These are phyloP conservation scores for Cubamyces lactineus DNA, from an alignment of 768 basidiomycete species.

Conservation along the genomic window DNA sequence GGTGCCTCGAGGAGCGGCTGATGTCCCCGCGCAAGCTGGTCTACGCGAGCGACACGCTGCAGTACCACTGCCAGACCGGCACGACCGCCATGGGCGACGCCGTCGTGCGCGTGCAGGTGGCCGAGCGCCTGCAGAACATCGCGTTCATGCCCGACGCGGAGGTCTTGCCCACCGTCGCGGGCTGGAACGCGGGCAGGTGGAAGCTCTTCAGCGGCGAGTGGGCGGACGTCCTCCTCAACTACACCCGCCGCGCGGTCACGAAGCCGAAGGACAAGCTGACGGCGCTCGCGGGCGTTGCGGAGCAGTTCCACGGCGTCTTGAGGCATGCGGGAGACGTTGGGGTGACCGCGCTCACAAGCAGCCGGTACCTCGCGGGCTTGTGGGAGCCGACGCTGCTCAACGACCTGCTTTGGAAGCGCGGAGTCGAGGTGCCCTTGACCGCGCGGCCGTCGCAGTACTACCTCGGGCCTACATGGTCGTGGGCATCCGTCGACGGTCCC, in stretches of 20 bases:
- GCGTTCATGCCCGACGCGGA: slow-evolving; percentile 8
- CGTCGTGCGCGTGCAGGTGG: not conserved
- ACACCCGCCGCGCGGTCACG: slow-evolving; percentile 7
- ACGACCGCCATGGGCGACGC: slow-evolving; percentile 8
- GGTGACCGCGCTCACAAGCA: too few species aligned
- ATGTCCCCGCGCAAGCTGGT: slow-evolving; percentile 13
- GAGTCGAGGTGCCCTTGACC: not conserved
- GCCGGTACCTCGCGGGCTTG: slow-evolving; percentile 15
- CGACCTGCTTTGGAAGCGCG: slow-evolving; percentile 16
- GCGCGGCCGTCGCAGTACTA: not conserved
- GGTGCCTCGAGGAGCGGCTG: slow-evolving; percentile 20
- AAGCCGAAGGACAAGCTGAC: slow-evolving; percentile 18
- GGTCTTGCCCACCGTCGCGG: not conserved
- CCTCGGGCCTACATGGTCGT: slow-evolving; percentile 20
- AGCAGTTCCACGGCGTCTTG: slow-evolving; percentile 9
- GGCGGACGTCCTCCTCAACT: slow-evolving; percentile 5
- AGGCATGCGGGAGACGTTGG: not conserved
- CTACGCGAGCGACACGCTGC: slow-evolving; percentile 17
- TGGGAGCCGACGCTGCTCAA: slow-evolving; percentile 7
- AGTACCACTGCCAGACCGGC: slow-evolving; percentile 13
- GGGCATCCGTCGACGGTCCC: slow-evolving; percentile 17
- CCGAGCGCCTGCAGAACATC: not conserved
- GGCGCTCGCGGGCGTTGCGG: slow-evolving; percentile 17
- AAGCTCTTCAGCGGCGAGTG: slow-evolving; percentile 3
- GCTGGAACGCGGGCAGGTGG: not conserved